Conservation (phyloP, 192 early-diverging fungal species). For the Dimargaris verticillata region DNA sequence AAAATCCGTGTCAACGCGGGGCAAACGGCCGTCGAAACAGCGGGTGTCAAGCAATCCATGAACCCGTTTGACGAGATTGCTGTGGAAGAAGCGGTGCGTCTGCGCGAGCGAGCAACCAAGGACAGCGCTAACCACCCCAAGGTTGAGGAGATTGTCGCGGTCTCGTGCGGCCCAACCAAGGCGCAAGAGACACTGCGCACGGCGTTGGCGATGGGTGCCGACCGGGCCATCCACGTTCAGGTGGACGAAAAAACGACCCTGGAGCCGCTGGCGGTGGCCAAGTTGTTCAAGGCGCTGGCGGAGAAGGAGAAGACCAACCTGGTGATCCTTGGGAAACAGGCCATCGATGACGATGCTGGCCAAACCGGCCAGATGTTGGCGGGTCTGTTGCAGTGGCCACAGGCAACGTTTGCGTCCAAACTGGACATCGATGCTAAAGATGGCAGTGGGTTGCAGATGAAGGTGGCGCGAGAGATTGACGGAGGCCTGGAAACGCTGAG, state of each 20-base stretch:
- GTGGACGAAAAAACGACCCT: conserved; percentile 48
- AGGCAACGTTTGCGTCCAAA: conserved; percentile 96
- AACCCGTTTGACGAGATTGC: conserved; percentile 99
- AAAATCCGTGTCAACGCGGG: conserved; percentile 89
- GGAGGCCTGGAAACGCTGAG: conserved; percentile 88
- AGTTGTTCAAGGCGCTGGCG: conserved; percentile 75
- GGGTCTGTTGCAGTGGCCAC: conserved; percentile 83
- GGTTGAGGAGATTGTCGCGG: conserved; percentile 66
- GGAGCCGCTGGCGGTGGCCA: conserved; percentile 82
- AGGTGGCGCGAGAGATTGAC: conserved; percentile 90
- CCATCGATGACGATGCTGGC: conserved; percentile 94
- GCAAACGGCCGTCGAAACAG: conserved; percentile 76
- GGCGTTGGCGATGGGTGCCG: conserved; percentile 95
- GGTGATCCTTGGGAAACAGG: conserved; percentile 95
- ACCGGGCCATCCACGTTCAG: conserved; percentile 86
- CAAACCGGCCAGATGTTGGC: conserved; percentile 99
- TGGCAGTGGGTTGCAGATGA: conserved; percentile 27
- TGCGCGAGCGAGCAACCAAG: conserved; percentile 70
- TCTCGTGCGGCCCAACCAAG: conserved; percentile 81
- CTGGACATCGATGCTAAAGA: conserved; percentile 46
- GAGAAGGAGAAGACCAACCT: conserved; percentile 84
- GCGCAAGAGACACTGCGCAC: conserved; percentile 82
- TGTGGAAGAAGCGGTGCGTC: conserved; percentile 84
- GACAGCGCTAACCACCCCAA: conserved; percentile 14
- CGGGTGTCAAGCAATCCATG: conserved; percentile 92